Base-by-base conservation (phyloP, 2,329 filamentous ascomycete genomes). In the Colletotrichum somersetense region DNA sequence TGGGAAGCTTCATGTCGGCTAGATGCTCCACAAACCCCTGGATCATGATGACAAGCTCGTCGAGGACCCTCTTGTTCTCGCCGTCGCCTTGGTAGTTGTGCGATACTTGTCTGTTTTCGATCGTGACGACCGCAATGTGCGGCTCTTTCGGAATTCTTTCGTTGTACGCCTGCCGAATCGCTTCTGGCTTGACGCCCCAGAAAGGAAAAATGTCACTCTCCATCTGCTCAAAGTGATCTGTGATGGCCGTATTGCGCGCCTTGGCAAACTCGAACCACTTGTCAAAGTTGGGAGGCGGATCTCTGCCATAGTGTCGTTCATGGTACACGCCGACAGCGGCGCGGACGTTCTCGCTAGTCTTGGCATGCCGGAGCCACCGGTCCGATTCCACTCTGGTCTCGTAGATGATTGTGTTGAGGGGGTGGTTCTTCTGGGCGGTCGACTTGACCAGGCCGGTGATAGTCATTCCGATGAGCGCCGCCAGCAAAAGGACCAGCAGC, bases 221-320 rank as follows among this genome's bases (percentile, higher is more conserved):
- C 66, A 97, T 94, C 59, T 92, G 93, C 75, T 93, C 91, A 75
- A 93, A 97, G 74, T 93, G 90, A 77, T 97, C 95, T 66, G 96
- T 90, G 63, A 97, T 84, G 64, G 89, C 84, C 0, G 95, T 92
- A 1, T 88, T 86, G 69, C 87, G 89, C n/a, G 88, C 84, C 73
- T 88, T 89, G 6, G 94, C 93, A 77, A 93, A 94, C 26, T 91
- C 87, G 78, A 92, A 97, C 95, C 95, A 97, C 75, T 91, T 90
- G 76, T 95, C 92, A 76, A 97, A 97, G 71, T 92, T 89, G 1
- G 91, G 93, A 14, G 95, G 95, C 20, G 95, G 94, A 38, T 89
- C 84, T 72, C 94, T 89, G 18, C 90, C 89, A 76, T 92, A 76
- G 71, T 89, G 84, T 6, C 85, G 83, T 59, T 87, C 83, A 59